Conservation (phyloP, 257 asterid genomes). For the Plantago elongata region DNA sequence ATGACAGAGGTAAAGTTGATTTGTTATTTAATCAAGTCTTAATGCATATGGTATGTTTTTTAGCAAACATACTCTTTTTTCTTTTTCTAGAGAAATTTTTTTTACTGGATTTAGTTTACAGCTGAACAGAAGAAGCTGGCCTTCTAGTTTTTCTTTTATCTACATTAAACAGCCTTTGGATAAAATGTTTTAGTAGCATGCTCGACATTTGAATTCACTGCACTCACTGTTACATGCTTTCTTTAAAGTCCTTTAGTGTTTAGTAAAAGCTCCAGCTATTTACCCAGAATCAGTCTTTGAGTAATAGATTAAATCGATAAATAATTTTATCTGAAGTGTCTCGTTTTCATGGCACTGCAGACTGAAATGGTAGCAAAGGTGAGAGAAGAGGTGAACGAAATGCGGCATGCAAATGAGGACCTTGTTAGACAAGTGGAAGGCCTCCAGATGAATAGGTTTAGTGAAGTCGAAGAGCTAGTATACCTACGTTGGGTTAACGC, state of each 20-base stretch:
- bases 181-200: too few relatives aligned
- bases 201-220: too few relatives aligned
- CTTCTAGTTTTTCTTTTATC: too few relatives aligned
- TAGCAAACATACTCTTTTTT: too few relatives aligned
- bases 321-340: constrained; percentile 16
- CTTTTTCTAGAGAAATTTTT: too few relatives aligned
- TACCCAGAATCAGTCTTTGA: background rate
- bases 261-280: too few relatives aligned
- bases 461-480: constrained; percentile 96
- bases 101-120: too few relatives aligned
- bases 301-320: background rate
- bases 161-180: too few relatives aligned
- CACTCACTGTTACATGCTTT: too few relatives aligned
- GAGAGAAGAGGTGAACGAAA: constrained; percentile 61
- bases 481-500: constrained; percentile 99
- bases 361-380: constrained; percentile 78
- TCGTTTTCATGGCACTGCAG: constrained; percentile 36
- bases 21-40: background rate
- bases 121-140: too few relatives aligned
- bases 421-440: constrained; percentile 92
- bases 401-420: constrained; percentile 78
- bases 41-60: too few relatives aligned
- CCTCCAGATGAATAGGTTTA: constrained; percentile 91
- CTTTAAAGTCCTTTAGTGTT: too few relatives aligned
- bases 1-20: constrained; percentile 67